Percentiles rank a stretch among this genome's conserved stretches.
phyloP scores from a whole-genome alignment of 495 filamentous ascomycete genomes.

The Talaromyces liani region DNA sequence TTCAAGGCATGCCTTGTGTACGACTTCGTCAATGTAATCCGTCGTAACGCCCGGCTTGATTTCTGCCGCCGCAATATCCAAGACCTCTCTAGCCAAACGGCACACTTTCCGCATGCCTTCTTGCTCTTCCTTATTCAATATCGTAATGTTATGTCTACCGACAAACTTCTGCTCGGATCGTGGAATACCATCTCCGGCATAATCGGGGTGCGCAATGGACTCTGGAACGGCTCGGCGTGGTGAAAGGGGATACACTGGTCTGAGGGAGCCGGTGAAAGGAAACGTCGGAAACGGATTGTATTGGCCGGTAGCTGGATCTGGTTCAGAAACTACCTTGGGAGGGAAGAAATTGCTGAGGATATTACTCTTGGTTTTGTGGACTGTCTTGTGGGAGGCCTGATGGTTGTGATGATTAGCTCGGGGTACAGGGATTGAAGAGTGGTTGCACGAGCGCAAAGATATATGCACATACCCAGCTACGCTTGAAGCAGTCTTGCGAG shows the following conservation, averaged over 20 bases:
- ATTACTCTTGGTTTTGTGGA: constrained; percentile 81
- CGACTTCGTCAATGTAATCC: constrained; percentile 91
- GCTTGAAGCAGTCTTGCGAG: constrained; percentile 97
- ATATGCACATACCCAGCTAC: constrained; percentile 76
- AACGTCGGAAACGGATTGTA: constrained; percentile 90
- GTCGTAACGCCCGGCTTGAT: constrained; percentile 85
- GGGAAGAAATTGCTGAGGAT: constrained; percentile 58
- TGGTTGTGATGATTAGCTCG: constrained; percentile 29
- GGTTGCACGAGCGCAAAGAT: not conserved
- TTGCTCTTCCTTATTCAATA: constrained; percentile 71
- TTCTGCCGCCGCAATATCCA: constrained; percentile 83
- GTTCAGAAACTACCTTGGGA: constrained; percentile 76
- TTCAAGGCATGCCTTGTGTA: constrained; percentile 93
- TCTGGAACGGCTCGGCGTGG: constrained; percentile 64
- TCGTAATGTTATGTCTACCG: constrained; percentile 67
- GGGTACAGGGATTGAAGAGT: not conserved
- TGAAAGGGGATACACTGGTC: constrained; percentile 88
- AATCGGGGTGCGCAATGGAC: constrained; percentile 77
- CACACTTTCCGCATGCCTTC: constrained; percentile 93
- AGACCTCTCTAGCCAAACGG: constrained; percentile 77
- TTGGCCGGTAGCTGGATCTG: constrained; percentile 78
- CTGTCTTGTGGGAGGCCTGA: constrained; percentile 74
- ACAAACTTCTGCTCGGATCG: constrained; percentile 67
- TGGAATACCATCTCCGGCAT: constrained; percentile 75
- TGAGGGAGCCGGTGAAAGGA: constrained; percentile 67